These are phyloP conservation scores for Endoconidiophora laricicola DNA, from an alignment of 2,329 filamentous ascomycete species.

Conservation along the genomic window DNA sequence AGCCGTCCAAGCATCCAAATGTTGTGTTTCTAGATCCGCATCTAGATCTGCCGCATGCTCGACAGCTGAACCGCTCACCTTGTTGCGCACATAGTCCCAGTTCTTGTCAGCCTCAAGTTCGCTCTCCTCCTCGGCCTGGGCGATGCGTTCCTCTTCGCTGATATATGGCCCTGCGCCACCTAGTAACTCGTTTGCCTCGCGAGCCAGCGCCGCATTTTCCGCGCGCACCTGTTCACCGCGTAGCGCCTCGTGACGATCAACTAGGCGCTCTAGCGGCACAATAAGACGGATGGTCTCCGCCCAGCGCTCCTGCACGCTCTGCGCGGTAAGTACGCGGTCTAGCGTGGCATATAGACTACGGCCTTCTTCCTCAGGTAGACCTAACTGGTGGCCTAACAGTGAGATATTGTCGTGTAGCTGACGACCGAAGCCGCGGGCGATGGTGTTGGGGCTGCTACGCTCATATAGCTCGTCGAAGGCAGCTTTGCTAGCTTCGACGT, in stretches of 20 bases:
- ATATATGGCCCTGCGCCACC: not conserved
- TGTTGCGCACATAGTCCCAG: slow-evolving; percentile 3
- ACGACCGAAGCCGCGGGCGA: not conserved
- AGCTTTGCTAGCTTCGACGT: slow-evolving; percentile 1
- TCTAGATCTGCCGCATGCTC: not conserved
- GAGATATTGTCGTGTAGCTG: not conserved
- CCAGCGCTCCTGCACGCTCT: not conserved
- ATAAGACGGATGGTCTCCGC: not conserved
- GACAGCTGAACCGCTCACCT: not conserved
- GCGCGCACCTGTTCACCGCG: not conserved
- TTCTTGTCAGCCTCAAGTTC: not conserved
- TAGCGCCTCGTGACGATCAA: not conserved
- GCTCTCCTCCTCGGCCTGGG: not conserved
- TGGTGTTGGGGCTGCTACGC: not conserved
- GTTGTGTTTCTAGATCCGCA: slow-evolving; percentile 1
- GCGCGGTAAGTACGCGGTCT: not conserved
- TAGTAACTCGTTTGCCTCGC: slow-evolving; percentile 1
- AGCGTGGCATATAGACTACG: not conserved
- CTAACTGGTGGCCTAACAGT: not conserved
- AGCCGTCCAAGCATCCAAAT: slow-evolving; percentile 7
- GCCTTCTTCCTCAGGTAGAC: not conserved
- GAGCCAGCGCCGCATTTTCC: not conserved
- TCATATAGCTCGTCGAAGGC: slow-evolving; percentile 7
- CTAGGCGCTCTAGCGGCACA: slow-evolving; percentile 1
- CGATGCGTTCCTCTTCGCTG: not conserved